These are phyloP conservation scores for Rhodotorula mucilaginosa DNA, from an alignment of 1,284 basidiomycete genomes.

Conservation along the genomic window DNA sequence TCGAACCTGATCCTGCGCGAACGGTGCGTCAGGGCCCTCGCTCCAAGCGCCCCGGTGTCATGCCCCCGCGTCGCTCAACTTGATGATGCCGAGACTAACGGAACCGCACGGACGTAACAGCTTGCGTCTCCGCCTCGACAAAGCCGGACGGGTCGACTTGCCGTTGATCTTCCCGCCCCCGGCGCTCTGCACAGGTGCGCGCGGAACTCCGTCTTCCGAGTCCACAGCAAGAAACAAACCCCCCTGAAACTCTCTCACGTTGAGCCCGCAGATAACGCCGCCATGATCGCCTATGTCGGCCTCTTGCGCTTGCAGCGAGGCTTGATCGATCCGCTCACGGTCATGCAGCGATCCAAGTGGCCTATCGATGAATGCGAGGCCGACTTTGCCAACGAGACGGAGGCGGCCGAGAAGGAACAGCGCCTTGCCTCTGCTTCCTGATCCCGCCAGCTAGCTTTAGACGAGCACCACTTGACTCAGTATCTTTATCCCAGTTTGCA, in stretches of 20 bases:
- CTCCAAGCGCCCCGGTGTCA: too few species aligned
- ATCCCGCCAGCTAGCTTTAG: too few species aligned
- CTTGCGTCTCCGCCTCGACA: slow-evolving; percentile 52
- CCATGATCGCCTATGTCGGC: slow-evolving; percentile 89
- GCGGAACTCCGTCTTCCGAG: neutral
- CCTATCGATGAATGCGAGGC: slow-evolving; percentile 59
- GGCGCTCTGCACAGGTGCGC: slow-evolving; percentile 72
- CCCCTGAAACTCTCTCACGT: neutral
- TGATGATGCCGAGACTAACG: neutral
- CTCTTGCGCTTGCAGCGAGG: slow-evolving; percentile 69
- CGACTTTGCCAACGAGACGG: slow-evolving; percentile 14
- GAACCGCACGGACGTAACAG: slow-evolving; percentile 46
- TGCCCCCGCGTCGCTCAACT: neutral
- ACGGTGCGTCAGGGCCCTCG: slow-evolving; percentile 53
- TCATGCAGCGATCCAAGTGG: slow-evolving; percentile 63
- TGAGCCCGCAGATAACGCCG: slow-evolving; percentile 74
- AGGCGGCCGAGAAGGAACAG: too few species aligned
- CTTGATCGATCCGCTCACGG: slow-evolving; percentile 54
- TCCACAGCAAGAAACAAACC: neutral
- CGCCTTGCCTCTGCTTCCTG: too few species aligned
- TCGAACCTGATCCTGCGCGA: slow-evolving; percentile 70
- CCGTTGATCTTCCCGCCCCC: slow-evolving; percentile 64
- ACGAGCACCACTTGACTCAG: too few species aligned
- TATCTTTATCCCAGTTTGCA: too few species aligned
- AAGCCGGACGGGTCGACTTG: slow-evolving; percentile 49